Conservation (phyloP, 805 yeast species). For the Barnettozyma pratensis region DNA sequence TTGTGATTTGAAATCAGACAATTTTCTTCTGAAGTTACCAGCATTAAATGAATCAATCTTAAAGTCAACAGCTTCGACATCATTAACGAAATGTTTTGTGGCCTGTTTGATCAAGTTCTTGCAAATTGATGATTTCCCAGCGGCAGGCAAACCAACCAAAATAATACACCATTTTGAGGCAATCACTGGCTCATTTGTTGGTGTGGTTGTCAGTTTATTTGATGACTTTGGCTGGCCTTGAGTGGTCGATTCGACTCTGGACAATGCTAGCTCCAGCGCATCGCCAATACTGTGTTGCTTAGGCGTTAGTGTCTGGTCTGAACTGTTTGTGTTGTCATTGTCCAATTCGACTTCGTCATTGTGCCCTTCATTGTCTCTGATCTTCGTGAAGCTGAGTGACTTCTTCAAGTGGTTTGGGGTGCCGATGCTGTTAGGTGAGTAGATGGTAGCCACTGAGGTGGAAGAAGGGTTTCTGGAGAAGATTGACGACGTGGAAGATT, state of each 20-base stretch:
- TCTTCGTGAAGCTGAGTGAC: conserved; percentile 18
- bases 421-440: conserved; percentile 2
- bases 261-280: conserved; percentile 14
- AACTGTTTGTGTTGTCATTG: too few relatives aligned
- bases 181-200: conserved; percentile 19
- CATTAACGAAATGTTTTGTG: conserved; percentile 24
- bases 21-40: conserved; percentile 60
- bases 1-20: conserved; percentile 32
- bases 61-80: conserved; percentile 14
- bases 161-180: conserved; percentile 55
- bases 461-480: conserved; percentile 24
- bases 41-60: conserved; percentile 58
- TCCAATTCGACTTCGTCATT: too few relatives aligned
- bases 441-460: conserved; percentile 17
- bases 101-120: conserved; percentile 56
- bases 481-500: conserved; percentile 15
- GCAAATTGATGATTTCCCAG: conserved; percentile 72
- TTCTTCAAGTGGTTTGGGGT: conserved; percentile 5
- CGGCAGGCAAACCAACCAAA: conserved; percentile 72
- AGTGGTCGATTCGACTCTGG: conserved; percentile 4
- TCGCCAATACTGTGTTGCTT: conserved; percentile 8
- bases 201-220: conserved; percentile 23
- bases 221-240: conserved; percentile 18
- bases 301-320: background rate
- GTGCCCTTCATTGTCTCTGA: conserved; percentile 6